Evolutionary conservation across 768 basidiomycete genomes (phyloP).

Genomic region (Pisolithus sp.): DNA sequence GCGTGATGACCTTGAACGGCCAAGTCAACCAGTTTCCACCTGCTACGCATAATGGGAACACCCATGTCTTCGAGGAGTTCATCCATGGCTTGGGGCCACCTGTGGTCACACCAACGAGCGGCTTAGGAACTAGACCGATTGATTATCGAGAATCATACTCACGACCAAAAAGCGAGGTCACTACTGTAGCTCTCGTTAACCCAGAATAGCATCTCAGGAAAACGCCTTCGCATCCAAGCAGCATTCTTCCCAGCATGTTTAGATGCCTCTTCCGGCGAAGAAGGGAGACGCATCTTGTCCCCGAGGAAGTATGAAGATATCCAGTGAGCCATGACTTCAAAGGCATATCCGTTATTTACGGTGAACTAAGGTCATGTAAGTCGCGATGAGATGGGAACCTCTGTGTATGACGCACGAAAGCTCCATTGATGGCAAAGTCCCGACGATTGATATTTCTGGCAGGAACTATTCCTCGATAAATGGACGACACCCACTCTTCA

Average conservation of each 20-base stretch:
- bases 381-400: neutral
- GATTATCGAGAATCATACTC: constrained; percentile 15
- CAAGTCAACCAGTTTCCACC: constrained; percentile 65
- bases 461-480: constrained; percentile 60
- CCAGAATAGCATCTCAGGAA: constrained; percentile 44
- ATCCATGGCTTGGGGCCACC: constrained; percentile 58
- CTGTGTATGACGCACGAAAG: constrained; percentile 36
- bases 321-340: constrained; percentile 56
- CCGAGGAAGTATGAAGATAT: constrained; percentile 55
- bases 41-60: constrained; percentile 42
- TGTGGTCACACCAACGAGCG: constrained; percentile 14
- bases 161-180: constrained; percentile 48
- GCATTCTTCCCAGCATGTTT: constrained; percentile 36
- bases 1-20: constrained; percentile 48
- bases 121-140: neutral
- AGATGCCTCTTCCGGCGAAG: constrained; percentile 41
- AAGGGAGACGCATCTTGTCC: constrained; percentile 46
- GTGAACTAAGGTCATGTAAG: constrained; percentile 38
- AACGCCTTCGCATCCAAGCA: constrained; percentile 50
- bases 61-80: constrained; percentile 56
- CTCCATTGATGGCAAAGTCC: constrained; percentile 63
- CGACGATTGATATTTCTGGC: constrained; percentile 47
- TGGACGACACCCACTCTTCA: constrained; percentile 37
- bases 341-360: constrained; percentile 47
- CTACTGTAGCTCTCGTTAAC: constrained; percentile 48